These are phyloP conservation scores for Phaeosphaeriaceae sp. DNA, from an alignment of 2,329 filamentous ascomycete species.

Conservation along the genomic window DNA sequence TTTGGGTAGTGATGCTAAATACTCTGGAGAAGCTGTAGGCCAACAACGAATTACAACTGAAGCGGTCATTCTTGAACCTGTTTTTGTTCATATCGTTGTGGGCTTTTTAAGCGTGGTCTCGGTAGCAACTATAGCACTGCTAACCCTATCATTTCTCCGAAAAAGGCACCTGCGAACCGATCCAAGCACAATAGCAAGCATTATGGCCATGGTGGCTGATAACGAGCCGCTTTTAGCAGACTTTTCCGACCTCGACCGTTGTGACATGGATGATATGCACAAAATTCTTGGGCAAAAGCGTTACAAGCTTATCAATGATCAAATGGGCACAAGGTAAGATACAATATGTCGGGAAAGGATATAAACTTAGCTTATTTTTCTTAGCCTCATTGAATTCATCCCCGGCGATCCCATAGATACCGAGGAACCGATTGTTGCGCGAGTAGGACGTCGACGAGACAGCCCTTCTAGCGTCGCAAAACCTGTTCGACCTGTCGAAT, in stretches of 20 bases:
- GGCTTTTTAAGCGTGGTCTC: slow-evolving; percentile 38
- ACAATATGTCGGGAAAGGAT: neutral
- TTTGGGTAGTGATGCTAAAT: slow-evolving; percentile 15
- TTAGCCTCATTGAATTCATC: neutral
- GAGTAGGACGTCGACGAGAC: neutral
- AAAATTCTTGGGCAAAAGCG: slow-evolving; percentile 14
- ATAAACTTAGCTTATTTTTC: neutral
- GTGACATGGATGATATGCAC: slow-evolving; percentile 22
- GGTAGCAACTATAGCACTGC: slow-evolving; percentile 25
- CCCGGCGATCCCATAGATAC: neutral
- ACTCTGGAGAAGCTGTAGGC: slow-evolving; percentile 17
- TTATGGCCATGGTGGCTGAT: slow-evolving; percentile 44
- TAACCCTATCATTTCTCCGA: slow-evolving; percentile 29
- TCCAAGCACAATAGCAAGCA: slow-evolving; percentile 45
- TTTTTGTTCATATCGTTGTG: slow-evolving; percentile 49
- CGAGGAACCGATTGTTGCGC: neutral
- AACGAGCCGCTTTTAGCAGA: slow-evolving; percentile 25
- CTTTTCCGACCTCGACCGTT: slow-evolving; percentile 32
- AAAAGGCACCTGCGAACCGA: slow-evolving; percentile 33
- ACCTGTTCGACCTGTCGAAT: slow-evolving; percentile 30
- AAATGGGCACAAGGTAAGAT: slow-evolving; percentile 7
- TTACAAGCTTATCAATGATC: slow-evolving; percentile 25
- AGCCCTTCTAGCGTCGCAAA: slow-evolving; percentile 15
- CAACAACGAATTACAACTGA: slow-evolving; percentile 26
- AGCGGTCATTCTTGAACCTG: slow-evolving; percentile 47